Evolutionary conservation across 2,329 filamentous ascomycete species (phyloP), one percentile per base, ranked within the genome.

Genomic region (Sordariomycetes sp.): DNA sequence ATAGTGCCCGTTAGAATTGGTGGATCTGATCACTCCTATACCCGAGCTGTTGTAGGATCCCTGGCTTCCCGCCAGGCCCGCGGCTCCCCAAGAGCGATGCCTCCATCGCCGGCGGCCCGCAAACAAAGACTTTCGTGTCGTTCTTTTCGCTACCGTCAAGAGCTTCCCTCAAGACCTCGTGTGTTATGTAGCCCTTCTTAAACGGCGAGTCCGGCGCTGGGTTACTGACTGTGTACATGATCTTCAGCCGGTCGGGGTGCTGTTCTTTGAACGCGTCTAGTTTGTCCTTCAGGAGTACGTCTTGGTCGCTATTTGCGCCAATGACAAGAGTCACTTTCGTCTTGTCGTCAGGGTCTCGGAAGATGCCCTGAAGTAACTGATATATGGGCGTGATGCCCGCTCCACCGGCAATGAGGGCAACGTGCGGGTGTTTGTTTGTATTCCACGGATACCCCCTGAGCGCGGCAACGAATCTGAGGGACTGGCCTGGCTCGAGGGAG

Each of bases 331-430:
- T 82, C 51, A 89, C 73, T 56, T 74, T 75, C 1, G 86, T 89
- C 59, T 71, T 72, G 62, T 89, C 85, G 1, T 74, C 68, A 0
- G 82, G 76, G 63, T 87, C 80, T 52, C 71, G 67, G n/a, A 86
- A 70, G 58, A 87, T 84, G 2, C 80, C 80, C 54, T 75, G 78
- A 1, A 79, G 73, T 1, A 87, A 76, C 65, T 86, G 82, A 65
- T 81, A 87, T 61, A 85, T 77, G 0, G 86, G 86, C 0, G 85
- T 89, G 61, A 90, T 87, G 20, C 86, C 86, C 0, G 84, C 84
- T 13, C 86, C 86, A 52, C 86, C 86, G 0, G 86, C 86, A 51
- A 89, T 78, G 45, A 88, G 73, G 2, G 80, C 78, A n/a, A 89
- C 68, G 60, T 79, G 74, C 3, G 64, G 65, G 64, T 68, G 73